Evolutionary conservation across 192 early-diverging fungal genomes (phyloP).

Genomic region (Helicostylum pulchrum): DNA sequence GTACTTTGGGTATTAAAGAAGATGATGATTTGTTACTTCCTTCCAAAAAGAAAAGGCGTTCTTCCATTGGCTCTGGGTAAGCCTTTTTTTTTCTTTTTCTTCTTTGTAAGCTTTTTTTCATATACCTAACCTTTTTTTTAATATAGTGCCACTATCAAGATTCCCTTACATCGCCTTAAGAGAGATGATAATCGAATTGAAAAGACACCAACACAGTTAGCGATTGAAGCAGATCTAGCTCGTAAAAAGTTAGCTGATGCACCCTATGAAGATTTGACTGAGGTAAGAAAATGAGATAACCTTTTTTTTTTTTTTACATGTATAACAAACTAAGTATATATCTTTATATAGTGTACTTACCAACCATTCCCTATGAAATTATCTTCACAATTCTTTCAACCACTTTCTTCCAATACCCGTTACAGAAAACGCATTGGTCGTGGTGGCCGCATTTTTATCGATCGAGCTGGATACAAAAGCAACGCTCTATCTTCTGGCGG

Average conservation of each 20-base stretch:
- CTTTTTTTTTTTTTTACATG: conserved; percentile 2
- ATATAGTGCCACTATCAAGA: conserved; percentile 55
- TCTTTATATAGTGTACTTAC: conserved; percentile 47
- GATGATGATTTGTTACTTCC: conserved; percentile 22
- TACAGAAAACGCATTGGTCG: conserved; percentile 68
- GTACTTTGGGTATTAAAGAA: conserved; percentile 32
- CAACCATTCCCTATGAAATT: conserved; percentile 42
- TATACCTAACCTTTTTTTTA: background rate
- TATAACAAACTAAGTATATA: conserved; percentile 2
- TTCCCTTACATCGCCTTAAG: conserved; percentile 51
- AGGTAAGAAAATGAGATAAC: conserved; percentile 45
- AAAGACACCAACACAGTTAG: conserved; percentile 41
- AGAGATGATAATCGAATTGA: conserved; percentile 35
- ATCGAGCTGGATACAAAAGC: conserved; percentile 42
- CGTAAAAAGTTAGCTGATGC: conserved; percentile 56
- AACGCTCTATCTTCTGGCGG: background rate
- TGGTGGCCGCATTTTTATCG: conserved; percentile 69
- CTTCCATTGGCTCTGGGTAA: conserved; percentile 30
- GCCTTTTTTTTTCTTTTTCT: background rate
- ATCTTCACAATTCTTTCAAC: conserved; percentile 38
- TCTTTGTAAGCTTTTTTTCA: no score
- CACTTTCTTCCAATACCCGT: conserved; percentile 16
- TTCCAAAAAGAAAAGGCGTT: conserved; percentile 40
- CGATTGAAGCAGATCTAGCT: conserved; percentile 53
- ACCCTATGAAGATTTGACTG: conserved; percentile 67